Conservation (phyloP, 2,329 filamentous ascomycete species). For the Fusarium sp. region DNA sequence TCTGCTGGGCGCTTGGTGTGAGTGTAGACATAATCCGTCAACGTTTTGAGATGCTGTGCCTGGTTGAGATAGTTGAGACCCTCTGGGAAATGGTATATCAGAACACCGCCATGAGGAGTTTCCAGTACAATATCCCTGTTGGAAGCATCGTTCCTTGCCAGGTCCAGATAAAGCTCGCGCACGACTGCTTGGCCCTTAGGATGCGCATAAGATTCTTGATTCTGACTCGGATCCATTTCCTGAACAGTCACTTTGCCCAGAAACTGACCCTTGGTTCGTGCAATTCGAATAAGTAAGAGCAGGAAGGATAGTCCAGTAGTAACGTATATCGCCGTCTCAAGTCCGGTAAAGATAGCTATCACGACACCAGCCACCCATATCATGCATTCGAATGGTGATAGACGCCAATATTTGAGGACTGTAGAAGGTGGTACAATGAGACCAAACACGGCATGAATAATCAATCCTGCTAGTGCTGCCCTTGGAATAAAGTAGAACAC, state of each 20-base stretch:
- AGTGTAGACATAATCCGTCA: constrained; percentile 46
- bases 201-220: not conserved
- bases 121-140: constrained; percentile 60
- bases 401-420: constrained; percentile 82
- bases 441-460: constrained; percentile 86
- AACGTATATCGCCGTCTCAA: constrained; percentile 65
- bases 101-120: constrained; percentile 62
- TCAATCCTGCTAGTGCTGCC: constrained; percentile 78
- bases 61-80: constrained; percentile 67
- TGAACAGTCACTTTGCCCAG: constrained; percentile 56
- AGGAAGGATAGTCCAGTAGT: constrained; percentile 60
- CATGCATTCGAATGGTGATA: constrained; percentile 78
- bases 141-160: constrained; percentile 58
- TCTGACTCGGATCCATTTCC: constrained; percentile 25
- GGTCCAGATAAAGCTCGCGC: constrained; percentile 58
- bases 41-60: constrained; percentile 60
- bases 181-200: not conserved
- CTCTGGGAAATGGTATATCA: constrained; percentile 66
- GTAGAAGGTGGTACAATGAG: constrained; percentile 79
- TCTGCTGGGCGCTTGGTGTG: constrained; percentile 57
- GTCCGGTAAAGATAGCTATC: constrained; percentile 62
- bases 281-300: constrained; percentile 60
- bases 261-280: constrained; percentile 62
- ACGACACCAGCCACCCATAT: constrained; percentile 83
- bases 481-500: constrained; percentile 87